phyloP scores from a whole-genome alignment of 805 yeast species.

The Candida sonorensis region DNA sequence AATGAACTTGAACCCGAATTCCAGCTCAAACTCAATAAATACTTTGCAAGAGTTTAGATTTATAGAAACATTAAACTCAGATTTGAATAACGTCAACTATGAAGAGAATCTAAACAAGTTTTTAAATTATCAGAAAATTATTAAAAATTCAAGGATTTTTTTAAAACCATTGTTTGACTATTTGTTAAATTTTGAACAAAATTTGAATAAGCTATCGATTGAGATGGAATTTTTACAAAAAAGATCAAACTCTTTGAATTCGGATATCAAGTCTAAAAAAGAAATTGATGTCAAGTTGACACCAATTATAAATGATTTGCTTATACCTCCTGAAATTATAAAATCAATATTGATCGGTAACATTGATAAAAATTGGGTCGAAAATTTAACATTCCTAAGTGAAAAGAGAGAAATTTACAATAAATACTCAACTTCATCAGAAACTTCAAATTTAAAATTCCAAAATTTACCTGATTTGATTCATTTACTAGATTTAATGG shows the following conservation, averaged over 20 bases:
- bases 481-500: constrained; percentile 42
- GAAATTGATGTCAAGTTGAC: constrained; percentile 46
- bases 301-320: constrained; percentile 69
- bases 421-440: constrained; percentile 26
- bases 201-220: constrained; percentile 46
- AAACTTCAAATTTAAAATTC: constrained; percentile 5
- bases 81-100: constrained; percentile 6
- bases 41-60: constrained; percentile 20
- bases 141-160: constrained; percentile 27
- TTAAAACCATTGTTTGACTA: constrained; percentile 47
- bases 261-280: constrained; percentile 41
- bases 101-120: constrained; percentile 18
- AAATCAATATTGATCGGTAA: constrained; percentile 50
- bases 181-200: constrained; percentile 49
- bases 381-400: constrained; percentile 47
- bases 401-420: constrained; percentile 54
- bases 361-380: constrained; percentile 58
- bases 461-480: constrained; percentile 18
- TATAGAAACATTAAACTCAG: constrained; percentile 12
- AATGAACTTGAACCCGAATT: too few relatives aligned
- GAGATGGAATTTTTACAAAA: constrained; percentile 58
- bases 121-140: constrained; percentile 18
- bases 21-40: constrained; percentile 2
- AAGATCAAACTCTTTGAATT: constrained; percentile 42
- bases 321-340: constrained; percentile 69